phyloP scores from a whole-genome alignment of 345 rosid genomes.

The Cardamine resedifolia region DNA sequence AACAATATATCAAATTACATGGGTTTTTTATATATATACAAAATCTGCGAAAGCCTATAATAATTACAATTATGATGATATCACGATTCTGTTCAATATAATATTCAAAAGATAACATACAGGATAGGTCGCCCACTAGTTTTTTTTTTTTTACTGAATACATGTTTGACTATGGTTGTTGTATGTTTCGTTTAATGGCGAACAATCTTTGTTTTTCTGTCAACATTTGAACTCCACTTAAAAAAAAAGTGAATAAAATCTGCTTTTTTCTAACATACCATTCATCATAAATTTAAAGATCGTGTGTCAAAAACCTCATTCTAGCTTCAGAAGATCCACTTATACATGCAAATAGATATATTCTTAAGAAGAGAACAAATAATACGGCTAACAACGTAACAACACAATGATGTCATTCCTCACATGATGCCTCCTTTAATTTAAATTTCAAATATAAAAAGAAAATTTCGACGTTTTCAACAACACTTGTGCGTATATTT shows the following conservation, averaged over 20 bases:
- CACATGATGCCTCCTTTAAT: constrained; percentile 21
- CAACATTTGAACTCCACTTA: constrained; percentile 10
- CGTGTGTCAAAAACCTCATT: background rate
- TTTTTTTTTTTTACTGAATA: background rate
- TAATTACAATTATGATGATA: background rate
- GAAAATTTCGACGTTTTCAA: background rate
- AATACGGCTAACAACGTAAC: constrained; percentile 16
- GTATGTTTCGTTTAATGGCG: background rate
- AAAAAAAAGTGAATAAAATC: background rate
- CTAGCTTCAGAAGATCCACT: background rate
- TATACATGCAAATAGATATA: background rate
- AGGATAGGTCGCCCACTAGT: background rate
- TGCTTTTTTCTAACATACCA: background rate
- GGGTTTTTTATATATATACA: too few species aligned
- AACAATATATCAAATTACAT: background rate
- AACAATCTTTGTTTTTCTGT: background rate
- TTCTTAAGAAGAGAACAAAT: background rate
- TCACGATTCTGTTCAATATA: background rate
- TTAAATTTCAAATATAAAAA: background rate
- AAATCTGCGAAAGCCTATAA: background rate
- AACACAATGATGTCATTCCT: constrained; percentile 24
- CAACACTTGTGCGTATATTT: background rate
- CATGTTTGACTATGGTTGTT: background rate
- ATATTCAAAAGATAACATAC: background rate
- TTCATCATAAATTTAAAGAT: too few species aligned